Evolutionary conservation across 2,329 filamentous ascomycete species (phyloP).

Genomic region (Rhynchosporium graminicola): DNA sequence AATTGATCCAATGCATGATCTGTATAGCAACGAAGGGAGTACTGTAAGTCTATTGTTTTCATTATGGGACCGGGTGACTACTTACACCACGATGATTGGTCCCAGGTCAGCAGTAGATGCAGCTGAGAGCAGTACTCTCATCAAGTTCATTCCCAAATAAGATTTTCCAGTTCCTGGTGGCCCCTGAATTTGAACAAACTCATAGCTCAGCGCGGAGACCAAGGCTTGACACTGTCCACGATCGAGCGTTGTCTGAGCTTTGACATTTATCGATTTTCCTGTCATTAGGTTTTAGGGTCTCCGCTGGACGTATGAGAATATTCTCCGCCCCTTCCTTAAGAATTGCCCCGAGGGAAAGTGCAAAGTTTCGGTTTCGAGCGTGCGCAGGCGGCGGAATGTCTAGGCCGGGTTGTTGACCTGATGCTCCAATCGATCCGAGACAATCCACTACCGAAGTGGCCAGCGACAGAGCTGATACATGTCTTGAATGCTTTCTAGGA

Average conservation of each 20-base stretch:
- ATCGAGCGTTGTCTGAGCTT: slow-evolving; percentile 29
- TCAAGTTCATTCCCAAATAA: slow-evolving; percentile 34
- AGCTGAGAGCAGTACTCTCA: slow-evolving; percentile 40
- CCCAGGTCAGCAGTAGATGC: slow-evolving; percentile 35
- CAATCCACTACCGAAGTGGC: slow-evolving; percentile 31
- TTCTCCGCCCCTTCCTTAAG: slow-evolving; percentile 14
- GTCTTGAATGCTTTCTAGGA: slow-evolving; percentile 38
- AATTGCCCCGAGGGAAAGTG: slow-evolving; percentile 27
- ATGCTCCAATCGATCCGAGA: slow-evolving; percentile 15
- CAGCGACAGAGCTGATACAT: slow-evolving; percentile 31
- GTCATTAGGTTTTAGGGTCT: slow-evolving; percentile 15
- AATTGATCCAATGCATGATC: slow-evolving; percentile 69
- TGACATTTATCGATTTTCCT: slow-evolving; percentile 26
- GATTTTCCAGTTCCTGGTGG: slow-evolving; percentile 37
- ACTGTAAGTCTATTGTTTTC: not conserved
- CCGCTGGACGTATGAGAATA: slow-evolving; percentile 7
- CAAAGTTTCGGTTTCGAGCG: slow-evolving; percentile 22
- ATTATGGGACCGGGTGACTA: slow-evolving; percentile 48
- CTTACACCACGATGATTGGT: slow-evolving; percentile 42
- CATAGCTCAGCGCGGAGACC: slow-evolving; percentile 41
- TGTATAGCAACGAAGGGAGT: slow-evolving; percentile 46
- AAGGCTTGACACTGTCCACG: slow-evolving; percentile 45
- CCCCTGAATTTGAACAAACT: slow-evolving; percentile 48
- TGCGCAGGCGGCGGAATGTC: slow-evolving; percentile 31
- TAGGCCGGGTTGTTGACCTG: slow-evolving; percentile 1